These are phyloP conservation scores for Tolypocladium guangdongense DNA, from an alignment of 2,329 filamentous ascomycete genomes.

Conservation along the genomic window DNA sequence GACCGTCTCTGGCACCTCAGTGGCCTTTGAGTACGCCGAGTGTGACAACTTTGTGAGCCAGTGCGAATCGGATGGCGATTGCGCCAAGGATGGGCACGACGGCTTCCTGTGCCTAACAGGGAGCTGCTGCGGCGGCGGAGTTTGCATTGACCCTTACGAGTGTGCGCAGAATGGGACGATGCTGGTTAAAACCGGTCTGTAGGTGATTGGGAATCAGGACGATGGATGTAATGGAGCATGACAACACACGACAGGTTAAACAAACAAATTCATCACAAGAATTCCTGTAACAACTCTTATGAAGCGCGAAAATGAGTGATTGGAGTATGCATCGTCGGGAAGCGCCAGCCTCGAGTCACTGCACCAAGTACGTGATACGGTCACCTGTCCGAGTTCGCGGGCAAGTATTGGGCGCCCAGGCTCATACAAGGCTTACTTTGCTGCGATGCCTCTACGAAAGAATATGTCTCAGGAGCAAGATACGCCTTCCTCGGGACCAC, in stretches of 20 bases:
- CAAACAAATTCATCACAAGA: background rate
- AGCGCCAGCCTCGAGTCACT: background rate
- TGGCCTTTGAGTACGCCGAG: constrained; percentile 23
- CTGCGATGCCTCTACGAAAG: no score
- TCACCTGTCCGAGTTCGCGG: background rate
- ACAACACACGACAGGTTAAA: no score
- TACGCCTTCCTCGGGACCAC: no score
- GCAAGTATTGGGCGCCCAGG: background rate
- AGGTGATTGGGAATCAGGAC: background rate
- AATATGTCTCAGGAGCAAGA: background rate
- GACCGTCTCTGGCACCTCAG: constrained; percentile 10
- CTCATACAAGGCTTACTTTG: no score
- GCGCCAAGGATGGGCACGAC: constrained; percentile 11
- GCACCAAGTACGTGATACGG: background rate
- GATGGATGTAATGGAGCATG: background rate
- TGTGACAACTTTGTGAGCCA: constrained; percentile 19
- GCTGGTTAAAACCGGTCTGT: constrained; percentile 11
- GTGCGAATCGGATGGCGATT: constrained; percentile 16
- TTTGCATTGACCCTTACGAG: constrained; percentile 25
- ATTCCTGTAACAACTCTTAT: background rate
- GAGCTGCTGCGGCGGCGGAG: constrained; percentile 23
- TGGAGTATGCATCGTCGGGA: no score
- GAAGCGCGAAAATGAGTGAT: background rate
- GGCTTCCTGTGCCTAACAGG: constrained; percentile 20
- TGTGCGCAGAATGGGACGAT: constrained; percentile 22